phyloP scores from a whole-genome alignment of 1,139 yeast species.

The Suhomyces wounanorum region DNA sequence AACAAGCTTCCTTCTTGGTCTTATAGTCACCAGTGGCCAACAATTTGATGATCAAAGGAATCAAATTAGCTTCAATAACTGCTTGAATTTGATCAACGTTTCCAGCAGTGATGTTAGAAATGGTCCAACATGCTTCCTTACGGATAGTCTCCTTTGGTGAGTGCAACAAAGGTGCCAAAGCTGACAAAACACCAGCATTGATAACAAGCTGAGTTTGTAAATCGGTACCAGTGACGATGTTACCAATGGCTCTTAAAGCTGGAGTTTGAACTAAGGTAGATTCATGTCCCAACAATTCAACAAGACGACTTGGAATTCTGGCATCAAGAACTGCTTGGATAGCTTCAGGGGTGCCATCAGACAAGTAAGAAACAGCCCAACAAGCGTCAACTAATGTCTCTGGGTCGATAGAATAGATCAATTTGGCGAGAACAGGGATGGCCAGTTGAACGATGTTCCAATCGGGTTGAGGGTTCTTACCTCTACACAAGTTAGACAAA shows the following conservation, averaged over 20 bases:
- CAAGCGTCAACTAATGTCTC: conserved; percentile 97
- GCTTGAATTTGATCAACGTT: conserved; percentile 94
- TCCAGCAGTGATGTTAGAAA: conserved; percentile 97
- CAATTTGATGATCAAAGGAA: conserved; percentile 88
- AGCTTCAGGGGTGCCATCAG: conserved; percentile 90
- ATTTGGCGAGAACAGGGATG: conserved; percentile 87
- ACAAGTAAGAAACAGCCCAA: conserved; percentile 96
- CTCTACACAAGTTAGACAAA: conserved; percentile 91
- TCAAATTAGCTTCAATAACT: conserved; percentile 89
- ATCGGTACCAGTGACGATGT: conserved; percentile 96
- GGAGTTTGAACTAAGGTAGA: conserved; percentile 93
- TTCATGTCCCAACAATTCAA: conserved; percentile 82
- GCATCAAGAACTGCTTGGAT: conserved; percentile 97
- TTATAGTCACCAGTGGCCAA: conserved; percentile 85
- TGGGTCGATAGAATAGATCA: conserved; percentile 85
- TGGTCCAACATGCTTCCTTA: conserved; percentile 99
- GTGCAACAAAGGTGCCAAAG: conserved; percentile 74
- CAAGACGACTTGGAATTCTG: conserved; percentile 91
- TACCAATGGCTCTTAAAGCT: conserved; percentile 95
- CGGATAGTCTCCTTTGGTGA: conserved; percentile 90
- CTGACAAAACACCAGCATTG: conserved; percentile 88
- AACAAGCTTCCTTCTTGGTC: conserved; percentile 97
- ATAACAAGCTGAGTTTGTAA: conserved; percentile 93
- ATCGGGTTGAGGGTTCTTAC: conserved; percentile 94
- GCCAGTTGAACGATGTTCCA: conserved; percentile 88